Base-by-base conservation (phyloP, 257 asterid species). In the Solanum rostratum region DNA sequence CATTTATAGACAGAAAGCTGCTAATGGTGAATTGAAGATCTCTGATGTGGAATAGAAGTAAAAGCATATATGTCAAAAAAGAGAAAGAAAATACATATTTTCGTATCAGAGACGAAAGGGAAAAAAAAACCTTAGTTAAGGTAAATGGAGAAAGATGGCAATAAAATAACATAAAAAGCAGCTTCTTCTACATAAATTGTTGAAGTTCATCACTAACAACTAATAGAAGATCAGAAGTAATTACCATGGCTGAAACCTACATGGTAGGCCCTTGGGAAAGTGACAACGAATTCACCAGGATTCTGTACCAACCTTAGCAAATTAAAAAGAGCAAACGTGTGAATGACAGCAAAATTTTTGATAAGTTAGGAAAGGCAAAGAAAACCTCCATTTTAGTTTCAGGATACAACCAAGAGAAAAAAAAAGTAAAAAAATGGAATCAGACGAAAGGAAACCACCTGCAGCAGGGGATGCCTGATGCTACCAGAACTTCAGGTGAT, bases 181-280 rank as follows among this genome's bases (percentile, higher is more conserved):
- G 41, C 41, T 46, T 24, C 24, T 14, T 46, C 39, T 14, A 41
- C 81, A 46, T 46, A 24, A 8, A 49, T 76, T 76, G 82, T 50
- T 49, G 27, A 76, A 76, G 63, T 50, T 69, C 33, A 49, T 76
- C 82, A 49, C 62, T 50, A 76, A 49, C 54, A 70, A 10, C 22
- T 16, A 50, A 74, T 50, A 50, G 60, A 81, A 68, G 41, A 88
- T 82, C 81, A 27, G 79, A 89, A 62, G 74, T n/a, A 89, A 86
- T 92, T 96, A 96, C 99, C 99, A 82, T 96, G 99, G 90, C 98
- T 95, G 94, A 95, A 95, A 83, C 99, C 99, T 74, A 95, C 91
- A 88, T 96, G 99, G 89, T 97, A 97, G 53, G 99, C 98, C 94
- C 99, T 93, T 16, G 99, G 99, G 86, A 97, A 97, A 84, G 99